phyloP scores from a whole-genome alignment of 192 early-diverging fungal species.

The Mortierella antarctica region DNA sequence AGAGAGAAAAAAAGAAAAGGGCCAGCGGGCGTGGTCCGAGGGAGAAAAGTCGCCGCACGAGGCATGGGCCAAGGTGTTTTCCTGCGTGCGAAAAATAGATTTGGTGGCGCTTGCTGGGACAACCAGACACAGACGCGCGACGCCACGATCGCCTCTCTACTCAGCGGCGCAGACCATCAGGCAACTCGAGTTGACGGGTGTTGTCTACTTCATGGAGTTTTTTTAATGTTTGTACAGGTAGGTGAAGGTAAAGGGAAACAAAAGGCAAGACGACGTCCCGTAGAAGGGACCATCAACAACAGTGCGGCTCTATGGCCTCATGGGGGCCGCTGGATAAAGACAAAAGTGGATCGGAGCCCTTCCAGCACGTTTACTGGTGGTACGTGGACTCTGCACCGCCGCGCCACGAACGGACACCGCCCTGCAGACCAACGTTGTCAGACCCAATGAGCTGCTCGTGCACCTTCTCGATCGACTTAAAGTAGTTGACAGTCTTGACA shows the following conservation, averaged over 20 bases:
- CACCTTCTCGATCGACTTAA: conserved; percentile 88
- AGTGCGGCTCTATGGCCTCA: no score
- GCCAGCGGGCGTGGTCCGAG: no score
- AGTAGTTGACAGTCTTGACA: conserved; percentile 91
- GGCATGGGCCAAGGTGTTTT: no score
- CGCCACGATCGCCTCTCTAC: no score
- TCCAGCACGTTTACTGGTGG: conserved; percentile 32
- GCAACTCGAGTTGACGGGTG: no score
- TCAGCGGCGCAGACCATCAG: no score
- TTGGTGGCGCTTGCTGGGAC: no score
- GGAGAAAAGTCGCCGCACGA: no score
- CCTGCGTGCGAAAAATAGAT: no score
- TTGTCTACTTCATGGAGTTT: no score
- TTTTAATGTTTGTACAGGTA: background rate
- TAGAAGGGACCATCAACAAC: background rate
- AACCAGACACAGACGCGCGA: no score
- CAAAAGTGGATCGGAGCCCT: background rate
- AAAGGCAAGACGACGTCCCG: background rate
- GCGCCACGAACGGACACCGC: conserved; percentile 58
- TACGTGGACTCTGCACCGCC: conserved; percentile 52
- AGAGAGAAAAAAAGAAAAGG: background rate
- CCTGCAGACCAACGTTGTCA: conserved; percentile 79
- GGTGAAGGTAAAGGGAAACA: background rate
- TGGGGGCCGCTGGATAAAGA: background rate
- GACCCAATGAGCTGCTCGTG: conserved; percentile 79